Percentiles rank a stretch among this genome's conserved stretches.
phyloP scores from a whole-genome alignment of 805 yeast species.

The Blastobotrys terrestris region DNA sequence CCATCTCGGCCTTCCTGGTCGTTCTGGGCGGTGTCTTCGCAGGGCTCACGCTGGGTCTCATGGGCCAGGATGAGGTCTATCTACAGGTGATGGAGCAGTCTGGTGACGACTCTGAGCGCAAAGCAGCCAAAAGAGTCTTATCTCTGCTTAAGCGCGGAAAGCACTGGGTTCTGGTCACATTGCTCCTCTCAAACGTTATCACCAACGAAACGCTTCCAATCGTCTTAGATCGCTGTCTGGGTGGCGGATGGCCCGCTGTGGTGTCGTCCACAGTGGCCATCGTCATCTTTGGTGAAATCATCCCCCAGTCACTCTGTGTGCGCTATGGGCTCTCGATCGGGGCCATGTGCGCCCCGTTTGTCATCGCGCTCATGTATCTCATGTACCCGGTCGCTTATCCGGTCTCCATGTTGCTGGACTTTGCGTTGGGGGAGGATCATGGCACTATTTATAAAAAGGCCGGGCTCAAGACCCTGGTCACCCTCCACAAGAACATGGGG shows the following conservation, averaged over 20 bases:
- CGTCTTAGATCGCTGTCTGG: slow-evolving; percentile 83
- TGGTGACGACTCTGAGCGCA: slow-evolving; percentile 63
- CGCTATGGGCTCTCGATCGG: slow-evolving; percentile 91
- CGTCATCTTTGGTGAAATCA: slow-evolving; percentile 92
- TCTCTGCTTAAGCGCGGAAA: slow-evolving; percentile 72
- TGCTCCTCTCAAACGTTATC: slow-evolving; percentile 78
- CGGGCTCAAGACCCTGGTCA: slow-evolving; percentile 88
- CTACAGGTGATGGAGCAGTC: slow-evolving; percentile 81
- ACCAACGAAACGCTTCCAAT: slow-evolving; percentile 94
- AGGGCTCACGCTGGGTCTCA: slow-evolving; percentile 77
- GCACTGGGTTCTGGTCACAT: slow-evolving; percentile 93
- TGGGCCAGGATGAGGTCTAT: slow-evolving; percentile 98
- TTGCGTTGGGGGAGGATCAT: slow-evolving; percentile 86
- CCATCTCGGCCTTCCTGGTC: slow-evolving; percentile 30
- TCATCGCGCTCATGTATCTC: slow-evolving; percentile 71
- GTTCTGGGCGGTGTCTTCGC: slow-evolving; percentile 36
- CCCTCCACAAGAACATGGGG: slow-evolving; percentile 91
- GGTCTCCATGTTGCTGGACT: slow-evolving; percentile 72
- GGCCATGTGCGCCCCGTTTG: slow-evolving; percentile 85
- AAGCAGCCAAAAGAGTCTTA: slow-evolving; percentile 66
- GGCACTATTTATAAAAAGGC: slow-evolving; percentile 91
- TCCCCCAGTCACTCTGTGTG: slow-evolving; percentile 91
- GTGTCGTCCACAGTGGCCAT: slow-evolving; percentile 88
- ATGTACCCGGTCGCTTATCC: slow-evolving; percentile 95
- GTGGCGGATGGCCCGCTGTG: slow-evolving; percentile 98